A percentile compares a stretch with the other conserved stretches of the same genome.
Conservation (phyloP, 345 rosid genomes). For the Gossypium stocksii region DNA sequence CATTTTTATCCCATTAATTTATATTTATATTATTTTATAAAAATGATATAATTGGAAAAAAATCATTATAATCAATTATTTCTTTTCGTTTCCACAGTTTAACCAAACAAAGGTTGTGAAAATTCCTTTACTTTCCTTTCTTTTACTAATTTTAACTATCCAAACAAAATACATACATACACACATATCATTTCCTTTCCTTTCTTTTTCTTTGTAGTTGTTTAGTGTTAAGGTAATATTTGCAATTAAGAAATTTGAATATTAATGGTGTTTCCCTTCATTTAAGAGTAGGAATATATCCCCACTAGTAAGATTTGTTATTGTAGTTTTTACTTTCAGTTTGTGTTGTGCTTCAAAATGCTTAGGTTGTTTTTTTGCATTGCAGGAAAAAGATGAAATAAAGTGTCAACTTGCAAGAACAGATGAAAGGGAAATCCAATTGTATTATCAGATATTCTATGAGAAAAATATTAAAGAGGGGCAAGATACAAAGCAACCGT, state of each 20-base stretch:
- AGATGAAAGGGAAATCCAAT: constrained; percentile 66
- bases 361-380: constrained; percentile 8
- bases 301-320: neutral
- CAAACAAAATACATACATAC: too few relatives aligned
- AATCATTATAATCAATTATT: too few relatives aligned
- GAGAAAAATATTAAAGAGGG: constrained; percentile 52
- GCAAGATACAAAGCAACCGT: constrained; percentile 66
- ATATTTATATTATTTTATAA: too few relatives aligned
- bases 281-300: neutral
- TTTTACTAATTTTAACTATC: too few relatives aligned
- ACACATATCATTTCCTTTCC: too few relatives aligned
- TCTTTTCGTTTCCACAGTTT: too few relatives aligned
- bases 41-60: too few relatives aligned
- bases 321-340: neutral
- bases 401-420: constrained; percentile 33
- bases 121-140: too few relatives aligned
- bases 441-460: constrained; percentile 62
- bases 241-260: neutral
- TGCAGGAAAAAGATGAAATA: constrained; percentile 63
- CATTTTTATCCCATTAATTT: too few relatives aligned
- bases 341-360: neutral
- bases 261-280: neutral
- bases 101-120: too few relatives aligned
- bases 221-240: neutral
- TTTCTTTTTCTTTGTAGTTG: too few relatives aligned